These are phyloP conservation scores for Starmerella riodocensis DNA, from an alignment of 805 yeast genomes.

Conservation along the genomic window DNA sequence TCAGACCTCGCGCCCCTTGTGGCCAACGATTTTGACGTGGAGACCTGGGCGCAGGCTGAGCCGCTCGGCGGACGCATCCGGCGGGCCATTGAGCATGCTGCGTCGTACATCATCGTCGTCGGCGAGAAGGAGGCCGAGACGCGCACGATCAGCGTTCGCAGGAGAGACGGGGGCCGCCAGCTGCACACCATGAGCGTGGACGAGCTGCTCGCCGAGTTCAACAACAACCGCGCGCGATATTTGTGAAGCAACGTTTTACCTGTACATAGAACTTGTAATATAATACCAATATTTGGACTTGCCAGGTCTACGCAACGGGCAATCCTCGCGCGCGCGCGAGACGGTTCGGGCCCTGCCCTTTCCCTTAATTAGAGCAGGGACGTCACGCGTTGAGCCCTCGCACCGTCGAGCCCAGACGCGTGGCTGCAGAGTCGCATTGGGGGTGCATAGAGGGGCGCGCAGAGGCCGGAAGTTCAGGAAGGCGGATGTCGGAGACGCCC, in stretches of 20 bases:
- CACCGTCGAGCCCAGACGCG: too few relatives aligned
- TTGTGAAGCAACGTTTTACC: too few relatives aligned
- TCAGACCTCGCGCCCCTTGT: constrained; percentile 41
- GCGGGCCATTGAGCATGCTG: constrained; percentile 62
- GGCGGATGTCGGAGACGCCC: not conserved
- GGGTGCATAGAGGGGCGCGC: not conserved
- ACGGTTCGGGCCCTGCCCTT: too few relatives aligned
- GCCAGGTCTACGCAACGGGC: too few relatives aligned
- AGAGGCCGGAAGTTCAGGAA: too few relatives aligned
- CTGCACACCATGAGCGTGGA: constrained; percentile 33
- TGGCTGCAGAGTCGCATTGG: not conserved
- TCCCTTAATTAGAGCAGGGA: too few relatives aligned
- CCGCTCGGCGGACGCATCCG: constrained; percentile 71
- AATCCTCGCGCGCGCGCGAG: too few relatives aligned
- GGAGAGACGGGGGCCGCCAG: constrained; percentile 36
- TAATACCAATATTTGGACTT: too few relatives aligned
- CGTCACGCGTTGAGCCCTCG: too few relatives aligned
- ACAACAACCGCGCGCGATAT: constrained; percentile 15
- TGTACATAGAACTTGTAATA: too few relatives aligned
- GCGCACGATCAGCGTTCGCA: constrained; percentile 50
- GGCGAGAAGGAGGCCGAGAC: constrained; percentile 71
- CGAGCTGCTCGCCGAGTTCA: constrained; percentile 42
- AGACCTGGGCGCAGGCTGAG: constrained; percentile 59
- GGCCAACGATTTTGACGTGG: constrained; percentile 54
- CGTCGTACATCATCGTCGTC: constrained; percentile 65